A percentile compares a stretch with the other conserved stretches of the same genome.
Evolutionary conservation across 139 green algal species (phyloP).

Genomic region (Astrephomene gubernaculifera): DNA sequence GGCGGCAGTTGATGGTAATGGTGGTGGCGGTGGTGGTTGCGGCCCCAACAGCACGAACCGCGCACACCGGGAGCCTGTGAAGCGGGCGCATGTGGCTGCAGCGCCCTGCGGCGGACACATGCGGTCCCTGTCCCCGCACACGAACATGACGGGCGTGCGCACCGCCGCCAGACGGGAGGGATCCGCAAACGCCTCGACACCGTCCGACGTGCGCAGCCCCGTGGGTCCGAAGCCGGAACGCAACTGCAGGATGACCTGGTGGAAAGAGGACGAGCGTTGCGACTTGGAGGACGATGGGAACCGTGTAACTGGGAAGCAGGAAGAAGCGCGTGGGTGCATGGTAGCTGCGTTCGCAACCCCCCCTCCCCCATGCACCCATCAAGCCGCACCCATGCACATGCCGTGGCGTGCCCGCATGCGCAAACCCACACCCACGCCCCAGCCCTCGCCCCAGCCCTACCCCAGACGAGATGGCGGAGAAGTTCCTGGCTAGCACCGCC

Average conservation of each 20-base stretch:
- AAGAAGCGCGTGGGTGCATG: no score
- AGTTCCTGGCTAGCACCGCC: constrained; percentile 62
- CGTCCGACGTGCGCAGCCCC: constrained; percentile 50
- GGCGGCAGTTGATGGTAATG: no score
- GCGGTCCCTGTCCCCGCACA: constrained; percentile 62
- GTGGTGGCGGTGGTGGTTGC: no score
- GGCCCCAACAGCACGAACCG: constrained; percentile 21
- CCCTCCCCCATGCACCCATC: no score
- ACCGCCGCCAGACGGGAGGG: constrained; percentile 45
- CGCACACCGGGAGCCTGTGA: constrained; percentile 1
- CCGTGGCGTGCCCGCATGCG: background rate
- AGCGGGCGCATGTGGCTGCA: background rate
- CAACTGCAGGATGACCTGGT: constrained; percentile 48
- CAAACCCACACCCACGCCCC: background rate
- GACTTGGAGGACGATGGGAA: no score
- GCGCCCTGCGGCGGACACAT: constrained; percentile 64
- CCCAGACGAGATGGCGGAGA: constrained; percentile 55
- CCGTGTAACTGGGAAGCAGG: no score
- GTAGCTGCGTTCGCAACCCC: no score
- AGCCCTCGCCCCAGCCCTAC: constrained; percentile 2
- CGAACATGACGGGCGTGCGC: constrained; percentile 52
- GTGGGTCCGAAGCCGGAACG: constrained; percentile 31
- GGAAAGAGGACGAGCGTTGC: no score
- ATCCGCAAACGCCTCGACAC: constrained; percentile 36
- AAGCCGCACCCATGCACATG: no score